Base-by-base conservation (phyloP, 441 rosid genomes). In the Croton laevigatus region DNA sequence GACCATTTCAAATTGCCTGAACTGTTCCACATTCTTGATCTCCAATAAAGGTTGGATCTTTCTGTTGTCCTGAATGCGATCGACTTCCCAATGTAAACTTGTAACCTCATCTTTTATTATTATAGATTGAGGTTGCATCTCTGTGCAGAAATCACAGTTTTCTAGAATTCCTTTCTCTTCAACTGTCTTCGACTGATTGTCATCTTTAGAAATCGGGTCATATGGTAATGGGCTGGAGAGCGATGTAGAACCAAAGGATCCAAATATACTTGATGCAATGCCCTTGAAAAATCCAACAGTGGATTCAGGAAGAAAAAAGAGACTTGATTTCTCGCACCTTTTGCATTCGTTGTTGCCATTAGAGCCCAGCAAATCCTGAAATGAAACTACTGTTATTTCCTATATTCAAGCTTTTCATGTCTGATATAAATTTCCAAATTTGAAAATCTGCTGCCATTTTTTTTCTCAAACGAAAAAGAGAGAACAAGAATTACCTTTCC, bases 1-100 rank as follows among this genome's bases (percentile, higher is more conserved):
- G 32, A 85, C 89, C 86, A 90, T 86, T 81, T 94, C 97, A 75
- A 94, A 94, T 82, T 81, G 90, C 78, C 70, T 82, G 76, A 84
- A 86, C 16, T 57, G 68, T 75, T 73, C 80, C 32, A 65, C 34
- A 45, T 65, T 76, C 58, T 69, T 66, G 68, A 67, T 55, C 46
- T 66, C 65, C 16, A 76, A 72, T n/a, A 58, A 61, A 73, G 73
- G 32, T 59, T 58, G 74, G 54, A 75, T 46, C 71, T 36, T 79
- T 65, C 54, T n/a, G 58, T 71, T 75, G 62, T 72, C 83, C 73
- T 69, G 78, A 48, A 62, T 27, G 52, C 44, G 82, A 64, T 73
- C 62, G 38, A 55, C 78, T 80, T 80, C 86, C 37, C 13, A 62
- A 66, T 78, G 74, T 49, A 72, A 60, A 68, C 54, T 68, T 37